These are phyloP conservation scores for Corchorus capsularis DNA, from an alignment of 345 rosid genomes.

Conservation along the genomic window DNA sequence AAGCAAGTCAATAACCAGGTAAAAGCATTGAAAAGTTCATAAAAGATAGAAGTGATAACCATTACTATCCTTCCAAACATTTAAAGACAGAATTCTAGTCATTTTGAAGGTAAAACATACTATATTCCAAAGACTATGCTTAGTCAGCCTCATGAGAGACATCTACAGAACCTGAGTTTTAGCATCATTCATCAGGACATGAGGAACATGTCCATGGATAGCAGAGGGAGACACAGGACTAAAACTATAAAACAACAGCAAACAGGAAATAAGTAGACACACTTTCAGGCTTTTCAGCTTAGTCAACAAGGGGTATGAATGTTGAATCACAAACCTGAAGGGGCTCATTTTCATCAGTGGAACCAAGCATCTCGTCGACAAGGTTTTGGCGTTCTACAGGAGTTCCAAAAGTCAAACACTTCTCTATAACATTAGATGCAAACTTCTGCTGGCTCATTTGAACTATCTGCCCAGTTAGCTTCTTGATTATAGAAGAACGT, in stretches of 20 bases:
- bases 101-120: not conserved
- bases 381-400: slow-evolving; percentile 68
- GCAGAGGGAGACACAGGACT: not conserved
- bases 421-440: slow-evolving; percentile 97
- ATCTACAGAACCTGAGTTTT: not conserved
- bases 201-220: not conserved
- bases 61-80: not conserved
- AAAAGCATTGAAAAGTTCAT: slow-evolving; percentile 4
- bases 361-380: slow-evolving; percentile 95
- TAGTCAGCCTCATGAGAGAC: not conserved
- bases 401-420: slow-evolving; percentile 83
- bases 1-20: not conserved
- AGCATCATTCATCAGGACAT: not conserved
- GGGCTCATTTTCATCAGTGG: slow-evolving; percentile 97
- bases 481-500: slow-evolving; percentile 73
- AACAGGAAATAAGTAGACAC: not conserved
- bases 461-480: slow-evolving; percentile 82
- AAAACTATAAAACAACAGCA: not conserved
- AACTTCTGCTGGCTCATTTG: slow-evolving; percentile 99
- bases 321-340: slow-evolving; percentile 68
- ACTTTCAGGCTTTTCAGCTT: not conserved
- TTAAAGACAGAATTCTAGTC: not conserved
- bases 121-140: not conserved
- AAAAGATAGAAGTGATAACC: not conserved
- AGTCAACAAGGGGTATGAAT: not conserved